A percentile compares a stretch with the other conserved stretches of the same genome.
Conservation (phyloP, 805 yeast genomes). For the Maudiozyma serrabonitensis region DNA sequence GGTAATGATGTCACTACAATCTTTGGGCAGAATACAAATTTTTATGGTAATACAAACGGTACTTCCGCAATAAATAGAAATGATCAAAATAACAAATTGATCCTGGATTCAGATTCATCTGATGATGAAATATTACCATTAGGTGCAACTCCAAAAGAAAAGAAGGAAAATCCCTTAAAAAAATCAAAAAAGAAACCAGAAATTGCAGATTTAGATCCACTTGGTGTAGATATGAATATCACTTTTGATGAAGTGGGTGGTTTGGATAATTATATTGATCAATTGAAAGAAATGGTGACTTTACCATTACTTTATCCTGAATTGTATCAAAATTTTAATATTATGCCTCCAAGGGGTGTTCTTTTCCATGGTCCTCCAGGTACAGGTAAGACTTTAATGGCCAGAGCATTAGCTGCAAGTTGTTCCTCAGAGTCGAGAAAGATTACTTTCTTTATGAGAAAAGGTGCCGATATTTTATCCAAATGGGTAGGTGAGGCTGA, state of each 20-base stretch:
- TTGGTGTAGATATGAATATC: constrained; percentile 80
- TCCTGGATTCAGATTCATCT: constrained; percentile 49
- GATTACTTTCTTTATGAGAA: constrained; percentile 94
- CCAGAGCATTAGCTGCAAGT: constrained; percentile 92
- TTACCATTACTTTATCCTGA: constrained; percentile 90
- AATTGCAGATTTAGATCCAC: constrained; percentile 84
- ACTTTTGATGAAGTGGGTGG: constrained; percentile 88
- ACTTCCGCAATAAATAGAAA: constrained; percentile 5
- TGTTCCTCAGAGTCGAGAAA: constrained; percentile 78
- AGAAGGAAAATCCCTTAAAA: constrained; percentile 28
- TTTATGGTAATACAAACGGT: constrained; percentile 13
- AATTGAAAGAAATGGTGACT: constrained; percentile 93
- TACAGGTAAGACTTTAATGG: constrained; percentile 97
- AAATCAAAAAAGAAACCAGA: constrained; percentile 40
- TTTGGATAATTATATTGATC: constrained; percentile 78
- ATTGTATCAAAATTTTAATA: constrained; percentile 75
- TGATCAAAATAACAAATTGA: constrained; percentile 20
- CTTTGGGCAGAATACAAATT: constrained; percentile 56
- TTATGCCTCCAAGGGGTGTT: constrained; percentile 96
- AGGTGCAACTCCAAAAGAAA: constrained; percentile 32
- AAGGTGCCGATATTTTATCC: constrained; percentile 93
- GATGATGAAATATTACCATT: constrained; percentile 49
- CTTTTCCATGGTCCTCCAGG: constrained; percentile 99
- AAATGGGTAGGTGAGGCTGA: constrained; percentile 99
- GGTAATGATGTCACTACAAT: constrained; percentile 86